Percentiles rank a stretch among this genome's conserved stretches.
phyloP scores from a whole-genome alignment of 2,329 filamentous ascomycete genomes.

The Cordyceps cateniannulata region DNA sequence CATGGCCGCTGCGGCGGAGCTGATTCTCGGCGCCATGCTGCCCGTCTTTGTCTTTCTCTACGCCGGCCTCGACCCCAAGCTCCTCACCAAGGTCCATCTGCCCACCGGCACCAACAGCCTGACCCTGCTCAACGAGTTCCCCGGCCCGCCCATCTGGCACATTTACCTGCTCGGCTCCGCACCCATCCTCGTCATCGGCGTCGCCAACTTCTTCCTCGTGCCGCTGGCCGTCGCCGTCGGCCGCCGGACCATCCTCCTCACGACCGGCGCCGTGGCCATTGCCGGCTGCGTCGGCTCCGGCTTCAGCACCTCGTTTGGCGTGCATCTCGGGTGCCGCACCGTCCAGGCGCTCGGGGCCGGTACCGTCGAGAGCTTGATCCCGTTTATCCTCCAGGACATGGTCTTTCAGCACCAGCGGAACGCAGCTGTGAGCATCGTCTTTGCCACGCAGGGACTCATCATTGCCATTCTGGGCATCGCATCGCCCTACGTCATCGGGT shows the following conservation, averaged over 20 bases:
- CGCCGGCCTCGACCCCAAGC: conserved; percentile 25
- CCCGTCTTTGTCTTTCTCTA: conserved; percentile 31
- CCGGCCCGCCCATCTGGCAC: conserved; percentile 23
- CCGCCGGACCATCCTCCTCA: conserved; percentile 29
- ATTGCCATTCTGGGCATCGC: conserved; percentile 24
- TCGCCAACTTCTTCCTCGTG: conserved; percentile 30
- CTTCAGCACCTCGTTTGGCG: conserved; percentile 22
- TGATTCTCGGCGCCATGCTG: conserved; percentile 24
- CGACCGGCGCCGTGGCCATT: conserved; percentile 27
- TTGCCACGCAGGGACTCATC: conserved; percentile 24
- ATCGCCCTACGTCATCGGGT: conserved; percentile 24
- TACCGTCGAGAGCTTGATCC: conserved; percentile 30
- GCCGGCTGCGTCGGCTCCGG: conserved; percentile 31
- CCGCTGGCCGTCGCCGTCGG: conserved; percentile 31
- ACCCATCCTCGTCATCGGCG: conserved; percentile 30
- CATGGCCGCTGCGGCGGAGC: conserved; percentile 10
- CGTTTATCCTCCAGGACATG: conserved; percentile 32
- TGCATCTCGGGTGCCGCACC: conserved; percentile 27
- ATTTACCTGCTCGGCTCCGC: conserved; percentile 27
- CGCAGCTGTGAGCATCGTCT: conserved; percentile 25
- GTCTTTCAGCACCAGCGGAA: conserved; percentile 33
- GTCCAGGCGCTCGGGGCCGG: conserved; percentile 31
- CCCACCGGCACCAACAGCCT: conserved; percentile 21
- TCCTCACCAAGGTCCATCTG: conserved; percentile 22
- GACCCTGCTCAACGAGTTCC: conserved; percentile 23